Evolutionary conservation across 1,139 yeast species (phyloP).

Genomic region (Pneumocystis oryctolagi): DNA sequence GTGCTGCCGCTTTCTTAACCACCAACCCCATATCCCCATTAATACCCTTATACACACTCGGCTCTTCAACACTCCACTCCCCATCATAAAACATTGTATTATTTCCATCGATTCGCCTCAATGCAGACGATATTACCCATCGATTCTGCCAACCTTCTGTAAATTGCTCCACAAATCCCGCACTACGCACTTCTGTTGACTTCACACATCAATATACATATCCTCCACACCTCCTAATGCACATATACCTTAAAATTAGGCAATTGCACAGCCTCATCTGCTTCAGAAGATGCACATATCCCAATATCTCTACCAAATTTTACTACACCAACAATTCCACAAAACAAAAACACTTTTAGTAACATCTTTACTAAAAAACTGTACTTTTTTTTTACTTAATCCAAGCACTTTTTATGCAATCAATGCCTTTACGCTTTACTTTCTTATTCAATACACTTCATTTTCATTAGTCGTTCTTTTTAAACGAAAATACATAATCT

Average conservation of each 20-base stretch:
- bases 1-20: slow-evolving; percentile 58
- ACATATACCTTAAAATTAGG: background rate
- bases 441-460: background rate
- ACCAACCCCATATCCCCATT: slow-evolving; percentile 58
- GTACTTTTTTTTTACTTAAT: background rate
- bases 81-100: slow-evolving; percentile 48
- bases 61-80: slow-evolving; percentile 55
- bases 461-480: too few species aligned
- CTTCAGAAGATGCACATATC: background rate
- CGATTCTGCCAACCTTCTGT: slow-evolving; percentile 27
- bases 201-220: background rate
- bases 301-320: background rate
- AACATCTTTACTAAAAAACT: background rate
- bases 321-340: background rate
- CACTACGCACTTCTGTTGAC: background rate
- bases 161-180: slow-evolving; percentile 45
- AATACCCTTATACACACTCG: slow-evolving; percentile 41
- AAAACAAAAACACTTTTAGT: background rate
- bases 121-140: slow-evolving; percentile 54
- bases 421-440: background rate
- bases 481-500: background rate
- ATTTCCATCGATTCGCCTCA: slow-evolving; percentile 29
- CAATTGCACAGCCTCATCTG: background rate
- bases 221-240: background rate
- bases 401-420: background rate